Conservation (phyloP, 371 early-diverging fungal species). For the Neoconidiobolus thromboides region DNA sequence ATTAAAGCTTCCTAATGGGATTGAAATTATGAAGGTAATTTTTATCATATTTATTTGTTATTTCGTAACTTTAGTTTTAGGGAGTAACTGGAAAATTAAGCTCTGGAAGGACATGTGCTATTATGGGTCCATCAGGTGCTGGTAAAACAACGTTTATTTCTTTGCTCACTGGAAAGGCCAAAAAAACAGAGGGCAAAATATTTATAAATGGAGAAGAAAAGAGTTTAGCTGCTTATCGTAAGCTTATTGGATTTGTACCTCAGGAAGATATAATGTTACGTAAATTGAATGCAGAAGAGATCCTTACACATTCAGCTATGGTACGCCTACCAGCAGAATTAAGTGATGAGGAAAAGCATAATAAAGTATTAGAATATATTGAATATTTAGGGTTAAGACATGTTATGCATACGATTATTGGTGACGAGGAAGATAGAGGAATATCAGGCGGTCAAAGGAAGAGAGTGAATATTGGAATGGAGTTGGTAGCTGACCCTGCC, state of each 20-base stretch:
- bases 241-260: conserved; percentile 41
- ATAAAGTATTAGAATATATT: conserved; percentile 34
- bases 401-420: conserved; percentile 40
- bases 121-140: conserved; percentile 62
- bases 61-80: background rate
- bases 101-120: conserved; percentile 28
- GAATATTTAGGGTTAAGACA: conserved; percentile 34
- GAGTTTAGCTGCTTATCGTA: conserved; percentile 33
- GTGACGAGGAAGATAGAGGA: conserved; percentile 39
- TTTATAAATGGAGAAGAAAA: conserved; percentile 35
- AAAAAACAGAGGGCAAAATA: conserved; percentile 35
- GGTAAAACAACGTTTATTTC: conserved; percentile 47
- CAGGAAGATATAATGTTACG: conserved; percentile 48
- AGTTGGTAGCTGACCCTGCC: conserved; percentile 65
- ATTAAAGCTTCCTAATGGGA: conserved; percentile 27
- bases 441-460: conserved; percentile 82
- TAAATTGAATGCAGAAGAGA: conserved; percentile 35
- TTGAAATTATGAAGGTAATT: conserved; percentile 22
- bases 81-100: conserved; percentile 27
- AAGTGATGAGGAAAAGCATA: conserved; percentile 21
- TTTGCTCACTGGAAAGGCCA: conserved; percentile 32
- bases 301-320: conserved; percentile 36
- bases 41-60: background rate
- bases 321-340: conserved; percentile 36
- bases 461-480: conserved; percentile 66